These are phyloP conservation scores for Tranzscheliella williamsii DNA, from an alignment of 1,284 basidiomycete species.

Conservation along the genomic window DNA sequence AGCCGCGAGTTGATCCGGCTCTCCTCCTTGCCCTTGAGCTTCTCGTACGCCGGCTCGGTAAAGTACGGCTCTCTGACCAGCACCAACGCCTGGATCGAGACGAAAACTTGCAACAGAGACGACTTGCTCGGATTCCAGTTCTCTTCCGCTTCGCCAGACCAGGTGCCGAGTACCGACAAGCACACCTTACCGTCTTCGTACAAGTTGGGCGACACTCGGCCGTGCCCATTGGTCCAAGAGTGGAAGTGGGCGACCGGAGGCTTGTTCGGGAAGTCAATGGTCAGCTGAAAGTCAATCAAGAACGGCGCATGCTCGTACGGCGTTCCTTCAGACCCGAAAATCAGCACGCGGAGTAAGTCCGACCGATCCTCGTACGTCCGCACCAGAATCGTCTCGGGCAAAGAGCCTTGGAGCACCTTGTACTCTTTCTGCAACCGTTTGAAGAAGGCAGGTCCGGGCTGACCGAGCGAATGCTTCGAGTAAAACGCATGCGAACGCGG, in stretches of 20 bases:
- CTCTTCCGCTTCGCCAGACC: constrained; percentile 68
- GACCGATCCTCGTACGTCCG: constrained; percentile 72
- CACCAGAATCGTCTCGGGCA: constrained; percentile 64
- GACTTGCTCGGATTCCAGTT: constrained; percentile 69
- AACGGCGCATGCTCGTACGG: constrained; percentile 85
- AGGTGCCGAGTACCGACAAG: constrained; percentile 85
- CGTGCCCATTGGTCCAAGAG: constrained; percentile 92
- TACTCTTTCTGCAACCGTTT: constrained; percentile 80
- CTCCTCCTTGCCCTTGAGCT: constrained; percentile 71
- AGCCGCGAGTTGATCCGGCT: constrained; percentile 74
- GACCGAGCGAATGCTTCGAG: constrained; percentile 4
- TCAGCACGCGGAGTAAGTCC: constrained; percentile 82
- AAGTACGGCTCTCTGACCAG: constrained; percentile 82
- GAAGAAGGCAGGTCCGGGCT: constrained; percentile 70
- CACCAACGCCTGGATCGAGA: constrained; percentile 90
- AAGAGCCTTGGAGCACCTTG: constrained; percentile 73
- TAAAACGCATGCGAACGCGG: constrained; percentile 40
- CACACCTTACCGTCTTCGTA: constrained; percentile 97
- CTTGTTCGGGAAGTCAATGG: constrained; percentile 73
- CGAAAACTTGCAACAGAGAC: constrained; percentile 84
- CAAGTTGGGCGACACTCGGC: constrained; percentile 73
- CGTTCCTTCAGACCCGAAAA: constrained; percentile 89
- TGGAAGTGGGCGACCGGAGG: constrained; percentile 87
- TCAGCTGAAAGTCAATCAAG: constrained; percentile 88
- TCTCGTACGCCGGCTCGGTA: constrained; percentile 40